Evolutionary conservation across 352 stramenopile species (phyloP).

Genomic region (Pythium dissotocum): DNA sequence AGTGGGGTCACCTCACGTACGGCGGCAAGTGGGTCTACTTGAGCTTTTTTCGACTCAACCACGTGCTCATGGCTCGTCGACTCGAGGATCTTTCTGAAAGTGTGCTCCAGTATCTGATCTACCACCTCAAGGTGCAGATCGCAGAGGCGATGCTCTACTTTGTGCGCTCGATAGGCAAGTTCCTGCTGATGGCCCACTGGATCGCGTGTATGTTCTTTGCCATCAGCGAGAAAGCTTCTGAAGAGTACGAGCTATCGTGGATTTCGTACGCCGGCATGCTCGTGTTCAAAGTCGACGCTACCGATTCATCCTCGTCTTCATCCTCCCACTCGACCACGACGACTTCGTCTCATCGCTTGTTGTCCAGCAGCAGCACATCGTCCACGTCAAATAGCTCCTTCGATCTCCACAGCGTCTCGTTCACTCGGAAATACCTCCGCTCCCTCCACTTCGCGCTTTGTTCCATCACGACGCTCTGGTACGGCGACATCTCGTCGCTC

Average conservation of each 20-base stretch:
- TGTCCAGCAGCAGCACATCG: slow-evolving; percentile 9
- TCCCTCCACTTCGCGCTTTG: slow-evolving; percentile 62
- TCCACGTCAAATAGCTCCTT: slow-evolving; percentile 9
- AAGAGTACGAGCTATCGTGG: slow-evolving; percentile 53
- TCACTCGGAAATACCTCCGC: slow-evolving; percentile 63
- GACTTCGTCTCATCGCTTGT: slow-evolving; percentile 10
- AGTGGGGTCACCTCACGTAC: slow-evolving; percentile 28
- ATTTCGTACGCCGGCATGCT: slow-evolving; percentile 61
- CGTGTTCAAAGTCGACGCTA: slow-evolving; percentile 25
- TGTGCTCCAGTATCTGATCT: slow-evolving; percentile 61
- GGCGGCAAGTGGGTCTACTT: slow-evolving; percentile 38
- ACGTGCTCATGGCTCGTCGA: slow-evolving; percentile 40
- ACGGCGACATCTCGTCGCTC: slow-evolving; percentile 69
- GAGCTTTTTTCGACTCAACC: slow-evolving; percentile 58
- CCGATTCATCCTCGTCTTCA: slow-evolving; percentile 9
- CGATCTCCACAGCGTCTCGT: slow-evolving; percentile 33
- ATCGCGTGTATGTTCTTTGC: slow-evolving; percentile 66
- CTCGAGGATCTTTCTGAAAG: slow-evolving; percentile 44
- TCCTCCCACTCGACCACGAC: background rate
- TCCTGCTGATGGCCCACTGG: slow-evolving; percentile 60
- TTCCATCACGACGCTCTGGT: slow-evolving; percentile 73
- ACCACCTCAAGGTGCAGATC: slow-evolving; percentile 50
- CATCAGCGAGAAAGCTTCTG: slow-evolving; percentile 38
- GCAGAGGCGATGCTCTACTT: slow-evolving; percentile 51
- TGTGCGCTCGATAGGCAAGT: slow-evolving; percentile 44